Percentiles rank a stretch among this genome's conserved stretches.
These are phyloP conservation scores for Cryomyces minteri DNA, from an alignment of 495 filamentous ascomycete species.

Conservation along the genomic window DNA sequence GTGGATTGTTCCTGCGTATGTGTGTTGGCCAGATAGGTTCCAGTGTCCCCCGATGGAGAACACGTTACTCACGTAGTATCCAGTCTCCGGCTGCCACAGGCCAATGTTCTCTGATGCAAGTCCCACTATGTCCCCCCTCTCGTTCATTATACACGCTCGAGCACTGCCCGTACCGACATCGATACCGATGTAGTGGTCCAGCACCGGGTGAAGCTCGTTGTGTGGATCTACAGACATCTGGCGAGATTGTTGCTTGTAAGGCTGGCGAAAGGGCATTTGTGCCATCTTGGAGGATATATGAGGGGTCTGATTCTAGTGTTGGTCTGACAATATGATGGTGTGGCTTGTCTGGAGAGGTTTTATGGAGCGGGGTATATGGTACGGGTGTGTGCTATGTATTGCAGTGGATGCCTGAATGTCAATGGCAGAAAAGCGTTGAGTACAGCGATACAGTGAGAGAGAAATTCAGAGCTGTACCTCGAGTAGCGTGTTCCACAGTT, in stretches of 20 bases:
- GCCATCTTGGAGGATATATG: neutral
- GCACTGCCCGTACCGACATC: constrained; percentile 95
- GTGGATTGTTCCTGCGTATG: constrained; percentile 80
- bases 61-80: constrained; percentile 55
- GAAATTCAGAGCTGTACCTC: no score
- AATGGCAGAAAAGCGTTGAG: no score
- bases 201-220: constrained; percentile 29
- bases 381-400: no score
- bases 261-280: constrained; percentile 15
- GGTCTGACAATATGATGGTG: no score
- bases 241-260: constrained; percentile 23
- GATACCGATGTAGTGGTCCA: constrained; percentile 70
- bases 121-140: constrained; percentile 79
- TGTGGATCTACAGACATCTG: constrained; percentile 36
- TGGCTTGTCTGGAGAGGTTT: no score
- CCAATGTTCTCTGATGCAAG: constrained; percentile 81
- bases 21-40: neutral
- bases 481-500: no score
- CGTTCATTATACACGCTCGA: constrained; percentile 83
- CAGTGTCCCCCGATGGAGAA: neutral
- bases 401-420: no score
- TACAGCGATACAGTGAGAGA: no score
- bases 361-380: neutral
- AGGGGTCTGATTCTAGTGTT: no score
- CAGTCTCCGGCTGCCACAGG: constrained; percentile 80